Evolutionary conservation across 129 eudicot genomes (phyloP), one percentile per base, ranked within the genome.

Genomic region (Helianthus tuberosus): DNA sequence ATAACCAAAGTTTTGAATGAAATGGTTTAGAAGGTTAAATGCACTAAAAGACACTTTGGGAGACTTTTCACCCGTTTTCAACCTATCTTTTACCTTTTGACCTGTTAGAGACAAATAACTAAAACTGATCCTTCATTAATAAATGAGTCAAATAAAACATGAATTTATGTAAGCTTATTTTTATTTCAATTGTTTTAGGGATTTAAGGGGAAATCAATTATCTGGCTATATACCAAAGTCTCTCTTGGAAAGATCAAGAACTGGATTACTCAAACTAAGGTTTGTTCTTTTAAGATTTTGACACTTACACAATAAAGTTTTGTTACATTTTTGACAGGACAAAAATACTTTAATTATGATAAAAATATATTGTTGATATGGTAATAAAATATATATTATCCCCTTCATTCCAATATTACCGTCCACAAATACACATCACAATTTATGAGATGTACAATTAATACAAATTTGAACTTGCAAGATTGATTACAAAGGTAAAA

Each of bases 191-290:
- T 5, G 13, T 62, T 72, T 55, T 63, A 79, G 83, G 72, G 62
- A 72, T 49, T 72, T 78, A 20, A 20, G 49, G 17, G 82, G 82
- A 63, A 78, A 78, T 64, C 77, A 63, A 53, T 32, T 71, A 44
- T 78, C 61, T 41, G 82, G 82, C 43, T 52, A 54, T 71, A 67
- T 78, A 27, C 73, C 82, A 27, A 35, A 44, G 50, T 44, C 77
- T 72, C 82, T 78, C 57, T 63, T 78, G 60, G 77, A 41, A 55
- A 78, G 73, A 78, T 78, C 82, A 78, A 71, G 53, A 68, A 32
- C 25, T 55, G 73, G 82, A 52, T 72, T 55, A 64, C 73, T 78
- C 68, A 71, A 49, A 64, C 68, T 78, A 64, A 64, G 78, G 77
- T 78, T 58, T 36, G 41, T 20, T 15, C 63, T 58, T 57, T 55